A percentile compares a stretch with the other conserved stretches of the same genome.
These are phyloP conservation scores for Phialophora verrucosa DNA, from an alignment of 2,329 filamentous ascomycete species.

Conservation along the genomic window DNA sequence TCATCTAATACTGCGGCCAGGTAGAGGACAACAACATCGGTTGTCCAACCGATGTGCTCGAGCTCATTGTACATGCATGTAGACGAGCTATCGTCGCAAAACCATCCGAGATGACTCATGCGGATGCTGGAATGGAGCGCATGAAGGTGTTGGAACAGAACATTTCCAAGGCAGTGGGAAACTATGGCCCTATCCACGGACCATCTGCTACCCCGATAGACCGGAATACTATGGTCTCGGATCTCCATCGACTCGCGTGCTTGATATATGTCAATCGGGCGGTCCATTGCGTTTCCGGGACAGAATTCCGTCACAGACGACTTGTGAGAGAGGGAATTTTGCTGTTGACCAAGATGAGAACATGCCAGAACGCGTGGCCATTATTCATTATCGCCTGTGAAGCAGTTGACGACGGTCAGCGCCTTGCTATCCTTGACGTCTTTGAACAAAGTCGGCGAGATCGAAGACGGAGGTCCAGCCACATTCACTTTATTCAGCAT, in stretches of 20 bases:
- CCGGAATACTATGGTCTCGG: neutral
- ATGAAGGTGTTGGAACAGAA: neutral
- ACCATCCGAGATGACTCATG: neutral
- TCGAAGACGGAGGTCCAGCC: neutral
- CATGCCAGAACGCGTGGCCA: slow-evolving; percentile 35
- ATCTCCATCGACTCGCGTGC: neutral
- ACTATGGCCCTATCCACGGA: neutral
- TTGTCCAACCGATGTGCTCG: neutral
- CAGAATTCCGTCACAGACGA: slow-evolving; percentile 20
- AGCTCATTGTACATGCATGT: neutral
- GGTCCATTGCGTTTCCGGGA: neutral
- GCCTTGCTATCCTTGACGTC: neutral
- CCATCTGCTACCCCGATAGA: neutral
- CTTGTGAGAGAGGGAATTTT: slow-evolving; percentile 33
- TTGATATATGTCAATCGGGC: neutral
- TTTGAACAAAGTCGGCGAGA: neutral
- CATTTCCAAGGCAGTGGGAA: neutral
- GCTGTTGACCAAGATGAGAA: slow-evolving; percentile 32
- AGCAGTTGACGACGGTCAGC: slow-evolving; percentile 2
- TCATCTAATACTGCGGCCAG: neutral
- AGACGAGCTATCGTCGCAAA: neutral
- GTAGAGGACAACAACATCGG: neutral
- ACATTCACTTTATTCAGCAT: neutral
- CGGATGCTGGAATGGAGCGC: neutral
- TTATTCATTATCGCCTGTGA: slow-evolving; percentile 36